Evolutionary conservation across 73 alveolate species (phyloP), one percentile per base, ranked within the genome.

Genomic region (Paramecium caudatum): DNA sequence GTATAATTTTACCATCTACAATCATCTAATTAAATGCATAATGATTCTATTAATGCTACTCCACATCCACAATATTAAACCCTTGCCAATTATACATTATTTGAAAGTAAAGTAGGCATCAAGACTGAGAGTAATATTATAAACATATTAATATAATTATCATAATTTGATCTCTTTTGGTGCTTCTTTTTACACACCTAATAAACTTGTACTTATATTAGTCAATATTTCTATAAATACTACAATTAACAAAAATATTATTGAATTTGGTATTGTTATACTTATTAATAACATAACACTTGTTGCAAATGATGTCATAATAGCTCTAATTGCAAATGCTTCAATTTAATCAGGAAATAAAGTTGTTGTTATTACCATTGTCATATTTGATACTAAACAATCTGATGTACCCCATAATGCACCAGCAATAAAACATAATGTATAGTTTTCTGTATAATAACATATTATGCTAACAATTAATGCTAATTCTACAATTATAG

Each of bases 331-430:
- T 19, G 88, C 62, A 74, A 74, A 74, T 1, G 55, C 88, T 45
- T 74, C 88, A 15, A 74, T 74, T 74, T 74, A 13, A 74, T 74
- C 88, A 10, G 88, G 88, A 45, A 74, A 74, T 1, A 74, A 68
- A 1, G 88, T 74, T 74, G 88, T 39, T 1, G 88, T 74, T 4
- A 74, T 74, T 15, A 74, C 68, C 46, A 21, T 74, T 8, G 55
- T 27, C 88, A 74, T 74, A 19, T 74, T 74, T 5, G 43, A 17
- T 1, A 74, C 88, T 5, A 74, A 27, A 37, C 93, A 86, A 63
- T 86, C 93, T 19, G 88, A 86, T 32, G 68, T 41, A 13, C 93
- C 93, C 93, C 93, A 86, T 19, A 86, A 9, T 25, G 93, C 82
- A 1, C 85, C 70, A 15, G 62, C 37, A 8, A 86, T 32, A n/a